A percentile compares a stretch with the other conserved stretches of the same genome.
These are phyloP conservation scores for Suillus subalutaceus DNA, from an alignment of 768 basidiomycete species.

Conservation along the genomic window DNA sequence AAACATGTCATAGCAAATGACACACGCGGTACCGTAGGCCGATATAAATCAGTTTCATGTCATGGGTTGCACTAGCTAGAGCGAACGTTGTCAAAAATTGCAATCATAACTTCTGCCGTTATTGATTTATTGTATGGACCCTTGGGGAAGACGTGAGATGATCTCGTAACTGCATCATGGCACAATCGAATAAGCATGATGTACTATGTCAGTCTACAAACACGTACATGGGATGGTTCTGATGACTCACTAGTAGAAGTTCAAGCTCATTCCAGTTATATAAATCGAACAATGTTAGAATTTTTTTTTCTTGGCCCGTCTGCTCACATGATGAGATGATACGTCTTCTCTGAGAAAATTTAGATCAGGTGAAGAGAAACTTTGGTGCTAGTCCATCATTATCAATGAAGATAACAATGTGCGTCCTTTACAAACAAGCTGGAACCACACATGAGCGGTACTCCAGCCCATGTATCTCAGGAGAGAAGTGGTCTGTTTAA, in stretches of 20 bases:
- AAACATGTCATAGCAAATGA: neutral
- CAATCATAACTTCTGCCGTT: conserved; percentile 68
- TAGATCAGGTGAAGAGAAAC: conserved; percentile 55
- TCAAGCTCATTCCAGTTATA: conserved; percentile 70
- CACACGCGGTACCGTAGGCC: conserved; percentile 31
- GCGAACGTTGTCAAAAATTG: conserved; percentile 37
- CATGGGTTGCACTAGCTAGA: neutral
- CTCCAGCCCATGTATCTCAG: conserved; percentile 56
- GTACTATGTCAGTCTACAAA: conserved; percentile 50
- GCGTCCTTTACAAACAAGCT: conserved; percentile 62
- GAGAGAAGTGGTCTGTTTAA: conserved; percentile 24
- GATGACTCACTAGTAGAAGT: conserved; percentile 7
- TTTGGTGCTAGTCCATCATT: conserved; percentile 69
- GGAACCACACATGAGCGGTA: conserved; percentile 45
- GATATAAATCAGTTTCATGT: conserved; percentile 2
- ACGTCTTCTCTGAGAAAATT: conserved; percentile 63
- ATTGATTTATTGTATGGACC: conserved; percentile 69
- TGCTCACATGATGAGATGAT: conserved; percentile 56
- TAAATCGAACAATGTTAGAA: conserved; percentile 62
- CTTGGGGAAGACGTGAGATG: conserved; percentile 67
- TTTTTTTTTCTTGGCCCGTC: conserved; percentile 50
- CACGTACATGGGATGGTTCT: conserved; percentile 1
- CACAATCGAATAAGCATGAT: conserved; percentile 53
- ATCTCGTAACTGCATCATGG: conserved; percentile 64
- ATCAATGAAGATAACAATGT: conserved; percentile 85